Evolutionary conservation across 306 rosid species (phyloP).

Genomic region (Lathyrus aphaca): DNA sequence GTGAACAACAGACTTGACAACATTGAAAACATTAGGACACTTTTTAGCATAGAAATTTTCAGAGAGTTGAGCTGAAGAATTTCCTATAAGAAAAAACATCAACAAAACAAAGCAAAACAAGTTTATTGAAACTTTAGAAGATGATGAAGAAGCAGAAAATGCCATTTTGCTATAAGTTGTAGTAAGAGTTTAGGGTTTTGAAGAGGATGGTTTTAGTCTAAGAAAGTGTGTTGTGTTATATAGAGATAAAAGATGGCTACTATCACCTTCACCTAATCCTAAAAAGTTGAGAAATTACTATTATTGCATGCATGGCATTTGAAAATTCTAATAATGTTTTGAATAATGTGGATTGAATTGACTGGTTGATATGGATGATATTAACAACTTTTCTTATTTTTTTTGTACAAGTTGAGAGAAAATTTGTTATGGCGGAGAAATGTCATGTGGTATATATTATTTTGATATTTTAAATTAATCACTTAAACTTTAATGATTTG

Average conservation of each 20-base stretch:
- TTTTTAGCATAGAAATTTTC: conserved; percentile 48
- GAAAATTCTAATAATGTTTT: not conserved
- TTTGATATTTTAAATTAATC: no score
- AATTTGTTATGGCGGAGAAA: no score
- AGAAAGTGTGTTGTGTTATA: conserved; percentile 7
- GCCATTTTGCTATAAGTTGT: conserved; percentile 39
- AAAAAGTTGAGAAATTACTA: conserved; percentile 16
- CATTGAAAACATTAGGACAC: conserved; percentile 58
- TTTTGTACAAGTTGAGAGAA: not conserved
- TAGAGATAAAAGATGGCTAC: conserved; percentile 34
- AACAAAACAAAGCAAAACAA: conserved; percentile 28
- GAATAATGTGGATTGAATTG: conserved; percentile 31
- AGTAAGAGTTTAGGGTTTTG: conserved; percentile 16
- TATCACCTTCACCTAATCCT: conserved; percentile 40
- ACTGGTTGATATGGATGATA: conserved; percentile 14
- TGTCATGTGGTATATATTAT: no score
- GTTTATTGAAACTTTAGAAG: not conserved
- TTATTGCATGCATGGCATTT: conserved; percentile 37
- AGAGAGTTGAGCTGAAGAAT: conserved; percentile 59
- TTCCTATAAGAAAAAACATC: conserved; percentile 41
- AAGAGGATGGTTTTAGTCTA: not conserved
- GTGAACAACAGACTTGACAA: conserved; percentile 49
- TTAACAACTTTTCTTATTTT: not conserved
- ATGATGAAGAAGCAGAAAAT: conserved; percentile 17
- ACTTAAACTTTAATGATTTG: no score